phyloP scores from a whole-genome alignment of 108 stramenopile genomes.

The Fragilaria crotonensis region DNA sequence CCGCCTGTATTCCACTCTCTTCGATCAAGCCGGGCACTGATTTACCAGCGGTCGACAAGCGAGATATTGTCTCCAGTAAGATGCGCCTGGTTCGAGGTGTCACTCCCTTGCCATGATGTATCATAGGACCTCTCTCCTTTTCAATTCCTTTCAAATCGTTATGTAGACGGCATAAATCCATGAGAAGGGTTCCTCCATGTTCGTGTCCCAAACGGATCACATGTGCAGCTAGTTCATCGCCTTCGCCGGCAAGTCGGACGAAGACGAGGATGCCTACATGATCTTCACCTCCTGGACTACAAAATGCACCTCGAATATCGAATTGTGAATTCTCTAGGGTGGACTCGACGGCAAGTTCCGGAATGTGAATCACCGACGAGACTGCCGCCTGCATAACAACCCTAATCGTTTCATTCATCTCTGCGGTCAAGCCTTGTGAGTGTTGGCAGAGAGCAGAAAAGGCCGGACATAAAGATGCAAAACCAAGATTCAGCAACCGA shows the following conservation, averaged over 20 bases:
- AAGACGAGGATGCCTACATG: conserved; percentile 59
- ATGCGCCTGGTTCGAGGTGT: conserved; percentile 69
- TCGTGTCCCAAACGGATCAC: conserved; percentile 1
- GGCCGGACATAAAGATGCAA: not conserved
- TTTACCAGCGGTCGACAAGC: conserved; percentile 13
- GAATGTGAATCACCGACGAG: conserved; percentile 39
- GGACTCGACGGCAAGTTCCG: conserved; percentile 62
- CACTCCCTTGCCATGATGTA: conserved; percentile 39
- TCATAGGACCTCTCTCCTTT: conserved; percentile 25
- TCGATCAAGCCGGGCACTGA: not conserved
- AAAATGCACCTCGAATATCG: conserved; percentile 77
- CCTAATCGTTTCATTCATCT: conserved; percentile 2
- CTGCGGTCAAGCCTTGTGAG: not conserved
- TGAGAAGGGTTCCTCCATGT: conserved; percentile 20
- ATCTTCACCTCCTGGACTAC: conserved; percentile 72
- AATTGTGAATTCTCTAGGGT: conserved; percentile 50
- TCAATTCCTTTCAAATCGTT: conserved; percentile 46
- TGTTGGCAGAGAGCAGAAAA: not conserved
- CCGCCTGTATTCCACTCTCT: conserved; percentile 11
- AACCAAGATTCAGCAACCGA: not conserved
- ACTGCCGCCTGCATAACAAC: conserved; percentile 30
- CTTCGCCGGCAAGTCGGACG: conserved; percentile 57
- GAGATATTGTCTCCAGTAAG: conserved; percentile 46
- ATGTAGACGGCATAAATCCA: conserved; percentile 46
- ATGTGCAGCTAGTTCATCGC: conserved; percentile 27